phyloP scores from a whole-genome alignment of 768 basidiomycete genomes.

The Candolleomyces efflorescens region DNA sequence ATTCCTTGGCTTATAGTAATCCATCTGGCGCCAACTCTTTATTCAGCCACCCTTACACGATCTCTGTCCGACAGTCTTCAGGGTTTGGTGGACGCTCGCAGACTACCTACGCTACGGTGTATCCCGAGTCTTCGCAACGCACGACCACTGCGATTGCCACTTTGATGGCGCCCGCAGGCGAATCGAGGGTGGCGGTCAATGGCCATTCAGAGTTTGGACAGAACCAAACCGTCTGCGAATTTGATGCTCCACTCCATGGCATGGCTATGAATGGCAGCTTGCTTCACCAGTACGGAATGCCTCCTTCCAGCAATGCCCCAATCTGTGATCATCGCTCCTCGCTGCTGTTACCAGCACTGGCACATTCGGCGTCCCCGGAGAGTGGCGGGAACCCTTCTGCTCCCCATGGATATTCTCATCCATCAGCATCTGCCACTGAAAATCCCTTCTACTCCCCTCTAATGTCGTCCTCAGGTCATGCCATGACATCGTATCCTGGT shows the following conservation, averaged over 20 bases:
- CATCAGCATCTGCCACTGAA: background rate
- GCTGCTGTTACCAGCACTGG: background rate
- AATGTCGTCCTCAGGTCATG: background rate
- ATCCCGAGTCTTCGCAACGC: slow-evolving; percentile 20
- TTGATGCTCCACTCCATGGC: slow-evolving; percentile 5
- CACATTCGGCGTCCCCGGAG: background rate
- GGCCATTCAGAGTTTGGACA: background rate
- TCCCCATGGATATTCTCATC: background rate
- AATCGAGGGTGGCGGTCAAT: background rate
- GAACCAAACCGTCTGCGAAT: background rate
- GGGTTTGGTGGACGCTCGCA: background rate
- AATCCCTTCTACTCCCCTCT: background rate
- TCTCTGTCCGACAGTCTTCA: background rate
- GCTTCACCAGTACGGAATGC: background rate
- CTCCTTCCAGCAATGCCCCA: background rate
- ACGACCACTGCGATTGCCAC: slow-evolving; percentile 1
- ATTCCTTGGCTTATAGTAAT: background rate
- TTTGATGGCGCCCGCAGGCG: background rate
- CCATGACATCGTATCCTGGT: slow-evolving; percentile 2
- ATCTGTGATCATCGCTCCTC: slow-evolving; percentile 1
- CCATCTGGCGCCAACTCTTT: background rate
- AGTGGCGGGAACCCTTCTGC: background rate
- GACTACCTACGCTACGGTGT: slow-evolving; percentile 1
- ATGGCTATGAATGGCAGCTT: background rate
- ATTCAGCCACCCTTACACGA: background rate